Conservation (phyloP, 2,329 filamentous ascomycete species). For the Penicillium brevicompactum region DNA sequence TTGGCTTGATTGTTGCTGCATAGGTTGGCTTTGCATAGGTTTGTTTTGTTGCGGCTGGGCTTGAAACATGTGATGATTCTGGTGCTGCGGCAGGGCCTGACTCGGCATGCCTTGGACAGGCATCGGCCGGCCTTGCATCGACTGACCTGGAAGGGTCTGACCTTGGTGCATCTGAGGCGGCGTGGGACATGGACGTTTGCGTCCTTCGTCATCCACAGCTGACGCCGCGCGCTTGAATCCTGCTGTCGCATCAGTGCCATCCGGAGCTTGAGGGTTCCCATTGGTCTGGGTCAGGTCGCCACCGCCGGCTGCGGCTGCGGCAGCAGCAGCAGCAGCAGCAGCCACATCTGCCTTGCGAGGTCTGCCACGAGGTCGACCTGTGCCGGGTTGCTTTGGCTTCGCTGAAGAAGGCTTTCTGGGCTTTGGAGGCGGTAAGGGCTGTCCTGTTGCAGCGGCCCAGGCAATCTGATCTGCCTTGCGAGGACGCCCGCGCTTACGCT, state of each 20-base stretch:
- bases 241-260: slow-evolving; percentile 9
- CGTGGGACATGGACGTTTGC: slow-evolving; percentile 19
- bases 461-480: slow-evolving; percentile 32
- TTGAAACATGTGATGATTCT: slow-evolving; percentile 17
- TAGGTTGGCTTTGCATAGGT: slow-evolving; percentile 1
- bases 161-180: slow-evolving; percentile 22
- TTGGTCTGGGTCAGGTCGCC: slow-evolving; percentile 20
- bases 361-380: slow-evolving; percentile 36
- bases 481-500: slow-evolving; percentile 35
- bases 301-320: slow-evolving; percentile 24
- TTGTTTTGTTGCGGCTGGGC: not conserved
- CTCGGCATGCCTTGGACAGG: slow-evolving; percentile 1
- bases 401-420: slow-evolving; percentile 7
- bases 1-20: slow-evolving; percentile 12
- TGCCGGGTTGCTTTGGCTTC: slow-evolving; percentile 29
- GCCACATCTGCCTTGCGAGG: slow-evolving; percentile 39
- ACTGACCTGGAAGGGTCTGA: slow-evolving; percentile 10
- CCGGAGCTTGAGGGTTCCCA: slow-evolving; percentile 6
- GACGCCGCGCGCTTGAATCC: slow-evolving; percentile 12
- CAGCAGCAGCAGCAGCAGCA: slow-evolving; percentile 25
- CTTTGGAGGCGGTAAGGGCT: slow-evolving; percentile 18
- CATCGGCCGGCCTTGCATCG: slow-evolving; percentile 3
- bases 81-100: slow-evolving; percentile 12
- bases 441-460: slow-evolving; percentile 22
- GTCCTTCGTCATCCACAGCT: slow-evolving; percentile 16